Evolutionary conservation across 1,284 basidiomycete species (phyloP).

Genomic region (Rhizoctonia solani): DNA sequence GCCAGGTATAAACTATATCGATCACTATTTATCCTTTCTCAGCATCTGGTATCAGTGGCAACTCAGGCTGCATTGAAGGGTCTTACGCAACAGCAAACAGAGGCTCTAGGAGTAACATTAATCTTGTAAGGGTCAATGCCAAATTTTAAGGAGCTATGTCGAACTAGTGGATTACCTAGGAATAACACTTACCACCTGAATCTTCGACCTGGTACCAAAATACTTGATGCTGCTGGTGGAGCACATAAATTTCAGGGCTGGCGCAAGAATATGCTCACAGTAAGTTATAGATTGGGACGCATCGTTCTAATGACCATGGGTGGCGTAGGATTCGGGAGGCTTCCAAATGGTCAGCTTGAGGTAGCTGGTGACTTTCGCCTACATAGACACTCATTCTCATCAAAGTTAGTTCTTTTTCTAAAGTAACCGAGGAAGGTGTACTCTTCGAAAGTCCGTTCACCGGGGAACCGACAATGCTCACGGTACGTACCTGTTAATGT

Average conservation of each 20-base stretch:
- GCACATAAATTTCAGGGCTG: slow-evolving; percentile 85
- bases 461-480: slow-evolving; percentile 81
- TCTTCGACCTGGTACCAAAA: slow-evolving; percentile 72
- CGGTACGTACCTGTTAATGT: slow-evolving; percentile 53
- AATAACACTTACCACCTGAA: slow-evolving; percentile 88
- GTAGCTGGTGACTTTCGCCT: not conserved
- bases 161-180: slow-evolving; percentile 43
- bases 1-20: slow-evolving; percentile 52
- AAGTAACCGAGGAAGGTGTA: slow-evolving; percentile 83
- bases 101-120: slow-evolving; percentile 60
- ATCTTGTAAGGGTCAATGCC: slow-evolving; percentile 45
- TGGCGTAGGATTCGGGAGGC: slow-evolving; percentile 75
- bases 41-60: slow-evolving; percentile 57
- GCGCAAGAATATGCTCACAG: slow-evolving; percentile 77
- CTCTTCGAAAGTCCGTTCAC: slow-evolving; percentile 80
- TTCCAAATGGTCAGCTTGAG: slow-evolving; percentile 81
- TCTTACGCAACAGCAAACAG: slow-evolving; percentile 79
- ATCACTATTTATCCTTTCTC: not conserved
- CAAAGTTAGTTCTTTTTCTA: slow-evolving; percentile 57
- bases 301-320: not conserved
- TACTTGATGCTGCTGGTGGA: slow-evolving; percentile 72
- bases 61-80: slow-evolving; percentile 88
- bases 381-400: slow-evolving; percentile 15
- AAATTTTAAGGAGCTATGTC: slow-evolving; percentile 57
- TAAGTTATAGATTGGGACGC: slow-evolving; percentile 11